Evolutionary conservation across 495 filamentous ascomycete species (phyloP), one percentile per base, ranked within the genome.

Genomic region (Trypethelium eluteriae): DNA sequence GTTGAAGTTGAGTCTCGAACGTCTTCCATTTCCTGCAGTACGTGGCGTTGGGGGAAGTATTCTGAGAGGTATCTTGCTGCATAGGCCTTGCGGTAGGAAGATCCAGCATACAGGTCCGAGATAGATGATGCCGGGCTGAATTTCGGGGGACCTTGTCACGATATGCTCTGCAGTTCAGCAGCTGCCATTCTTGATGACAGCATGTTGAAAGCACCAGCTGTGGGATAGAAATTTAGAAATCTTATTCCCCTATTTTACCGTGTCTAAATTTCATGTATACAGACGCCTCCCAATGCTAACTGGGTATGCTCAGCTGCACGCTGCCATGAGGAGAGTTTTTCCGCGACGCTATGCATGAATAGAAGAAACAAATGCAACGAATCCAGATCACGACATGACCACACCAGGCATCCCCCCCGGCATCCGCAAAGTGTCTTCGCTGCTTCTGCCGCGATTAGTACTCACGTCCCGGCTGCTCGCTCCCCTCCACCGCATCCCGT

Each of bases 401-500:
- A 59, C 2, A 3, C 53, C 53, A 3, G 53, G 53, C 53, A 59
- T 59, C 36, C 25, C 53, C 36, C 53, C 53, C 10, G 53, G 53
- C 53, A 59, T 59, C 32, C 53, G 53, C 32, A 59, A 10, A 36
- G 53, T 59, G 14, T 36, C 53, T 7, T 59, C 53, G 32, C 53
- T 36, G 14, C 53, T 59, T 14, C 53, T 34, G 14, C 53, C 53
- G 5, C 25, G 53, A 36, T 32, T 14, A 0, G 36, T 7, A 36
- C 53, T 59, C 6, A 36, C 53, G 36, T 59, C 53, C 9, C 53
- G 53, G 36, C 53, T 59, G 6, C 32, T 34, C 7, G 7, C 53
- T 32, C 53, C 53, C 7, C 53, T 34, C 53, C 53, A 59, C 53
- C 53, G 53, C 53, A 59, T 59, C 53, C 53, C 53, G 3, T 36